Evolutionary conservation across 768 basidiomycete species (phyloP), one percentile per base, ranked within the genome.

Genomic region (Mycena crocata): DNA sequence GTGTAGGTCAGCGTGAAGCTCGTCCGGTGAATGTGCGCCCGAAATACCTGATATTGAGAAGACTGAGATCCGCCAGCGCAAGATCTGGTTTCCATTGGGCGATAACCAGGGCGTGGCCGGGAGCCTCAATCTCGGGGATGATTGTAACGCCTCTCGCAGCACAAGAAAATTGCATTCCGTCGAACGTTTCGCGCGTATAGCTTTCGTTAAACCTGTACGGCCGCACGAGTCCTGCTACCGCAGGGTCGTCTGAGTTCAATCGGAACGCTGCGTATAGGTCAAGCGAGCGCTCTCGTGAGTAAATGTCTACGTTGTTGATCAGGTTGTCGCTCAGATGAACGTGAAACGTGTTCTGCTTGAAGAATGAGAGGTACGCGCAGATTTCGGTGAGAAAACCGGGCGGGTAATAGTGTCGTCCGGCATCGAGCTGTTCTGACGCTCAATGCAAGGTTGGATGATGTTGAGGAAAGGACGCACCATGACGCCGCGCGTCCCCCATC

Each of bases 251-350:
- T 5, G 67, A 68, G 65, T 69, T 66, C 9, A 71, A 59, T 37
- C 70, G 60, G 34, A 73, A 73, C 17, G 67, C 60, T 2, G 72
- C 69, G 37, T 73, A 73, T 24, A 69, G 67, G 15, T 67, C 72
- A 23, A 61, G 51, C 17, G 65, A 65, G 19, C 62, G 60, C 42
- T 64, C 56, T 26, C 63, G 70, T 32, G 67, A 54, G 67, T 62
- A 68, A 6, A 67, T 64, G 49, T 48, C 44, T 19, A 63, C 46
- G 40, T 65, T 62, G 21, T 68, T 61, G 57, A 72, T 65, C 23
- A 70, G 50, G 35, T 71, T 73, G 57, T 73, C 72, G 62, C 69
- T 71, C 9, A 73, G 70, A 46, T 73, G 72, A 12, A 71, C 26
- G 50, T 73, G 72, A 46, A 73, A 73, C 8, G 66, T 68, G 44